These are phyloP conservation scores for Parascedosporium putredinis DNA, from an alignment of 2,329 filamentous ascomycete genomes.

Conservation along the genomic window DNA sequence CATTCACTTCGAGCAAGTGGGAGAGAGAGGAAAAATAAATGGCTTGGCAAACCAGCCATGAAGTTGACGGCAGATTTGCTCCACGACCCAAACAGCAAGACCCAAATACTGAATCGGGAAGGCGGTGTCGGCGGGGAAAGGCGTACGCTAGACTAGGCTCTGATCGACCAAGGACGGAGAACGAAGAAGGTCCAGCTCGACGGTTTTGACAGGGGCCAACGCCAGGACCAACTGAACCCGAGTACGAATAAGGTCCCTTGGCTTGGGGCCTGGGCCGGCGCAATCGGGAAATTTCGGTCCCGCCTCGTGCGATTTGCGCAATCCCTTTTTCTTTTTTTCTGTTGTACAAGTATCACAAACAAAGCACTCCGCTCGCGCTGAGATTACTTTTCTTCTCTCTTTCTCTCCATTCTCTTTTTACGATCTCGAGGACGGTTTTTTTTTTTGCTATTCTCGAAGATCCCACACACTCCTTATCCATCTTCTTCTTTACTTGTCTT, in stretches of 20 bases:
- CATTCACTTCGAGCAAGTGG: too few relatives aligned
- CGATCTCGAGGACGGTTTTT: background rate
- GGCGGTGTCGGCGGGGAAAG: too few relatives aligned
- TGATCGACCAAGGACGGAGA: too few relatives aligned
- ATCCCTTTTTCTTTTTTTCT: background rate
- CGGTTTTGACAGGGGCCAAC: background rate
- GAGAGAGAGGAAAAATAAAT: too few relatives aligned
- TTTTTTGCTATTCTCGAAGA: background rate
- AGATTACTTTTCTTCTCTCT: conserved; percentile 3
- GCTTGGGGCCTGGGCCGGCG: background rate
- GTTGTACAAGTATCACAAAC: background rate
- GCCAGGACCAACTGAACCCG: background rate
- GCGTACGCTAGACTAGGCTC: too few relatives aligned
- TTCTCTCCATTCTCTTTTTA: background rate
- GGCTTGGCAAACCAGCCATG: too few relatives aligned
- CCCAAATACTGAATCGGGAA: conserved; percentile 3
- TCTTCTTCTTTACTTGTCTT: conserved; percentile 3
- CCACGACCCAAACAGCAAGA: too few relatives aligned
- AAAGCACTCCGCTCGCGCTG: background rate
- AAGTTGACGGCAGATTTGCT: too few relatives aligned
- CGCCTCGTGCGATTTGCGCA: conserved; percentile 10
- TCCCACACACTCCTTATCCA: background rate
- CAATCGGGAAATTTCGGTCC: conserved; percentile 6
- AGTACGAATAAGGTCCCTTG: background rate
- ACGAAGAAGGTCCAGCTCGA: too few relatives aligned